Evolutionary conservation across 2,329 filamentous ascomycete species (phyloP).

Genomic region (Phyllosticta citriasiana): DNA sequence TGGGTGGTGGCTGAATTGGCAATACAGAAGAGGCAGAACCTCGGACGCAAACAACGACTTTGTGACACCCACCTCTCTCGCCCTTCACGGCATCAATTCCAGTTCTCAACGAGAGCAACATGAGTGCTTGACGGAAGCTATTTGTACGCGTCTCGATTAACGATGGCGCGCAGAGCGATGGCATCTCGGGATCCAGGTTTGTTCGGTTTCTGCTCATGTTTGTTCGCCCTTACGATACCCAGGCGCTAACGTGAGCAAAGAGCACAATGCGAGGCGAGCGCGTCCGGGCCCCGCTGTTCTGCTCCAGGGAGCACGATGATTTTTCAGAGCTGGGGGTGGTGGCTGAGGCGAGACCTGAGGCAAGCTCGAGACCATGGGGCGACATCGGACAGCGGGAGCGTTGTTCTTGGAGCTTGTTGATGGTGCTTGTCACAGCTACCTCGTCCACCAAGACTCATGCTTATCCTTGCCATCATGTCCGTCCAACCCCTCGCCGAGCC

Average conservation of each 20-base stretch:
- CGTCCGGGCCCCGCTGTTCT: neutral
- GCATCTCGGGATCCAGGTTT: too few relatives aligned
- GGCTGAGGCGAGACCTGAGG: neutral
- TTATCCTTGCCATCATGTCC: neutral
- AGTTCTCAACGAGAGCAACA: neutral
- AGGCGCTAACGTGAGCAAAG: too few relatives aligned
- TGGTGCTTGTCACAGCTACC: too few relatives aligned
- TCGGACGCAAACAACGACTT: neutral
- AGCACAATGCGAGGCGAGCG: neutral
- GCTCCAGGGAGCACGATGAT: neutral
- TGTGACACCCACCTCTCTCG: neutral
- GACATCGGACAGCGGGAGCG: neutral
- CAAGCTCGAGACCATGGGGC: neutral
- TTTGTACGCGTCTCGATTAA: neutral
- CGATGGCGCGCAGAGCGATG: too few relatives aligned
- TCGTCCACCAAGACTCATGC: neutral
- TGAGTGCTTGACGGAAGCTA: neutral
- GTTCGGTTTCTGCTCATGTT: too few relatives aligned
- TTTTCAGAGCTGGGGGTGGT: neutral
- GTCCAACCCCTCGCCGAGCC: slow-evolving; percentile 21
- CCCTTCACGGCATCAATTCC: neutral
- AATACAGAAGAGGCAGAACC: neutral
- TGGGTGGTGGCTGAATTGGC: neutral
- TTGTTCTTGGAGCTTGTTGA: too few relatives aligned
- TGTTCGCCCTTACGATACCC: too few relatives aligned